A percentile compares a stretch with the other conserved stretches of the same genome.
phyloP scores from a whole-genome alignment of 1,284 basidiomycete genomes.

The Inonotus hispidus region DNA sequence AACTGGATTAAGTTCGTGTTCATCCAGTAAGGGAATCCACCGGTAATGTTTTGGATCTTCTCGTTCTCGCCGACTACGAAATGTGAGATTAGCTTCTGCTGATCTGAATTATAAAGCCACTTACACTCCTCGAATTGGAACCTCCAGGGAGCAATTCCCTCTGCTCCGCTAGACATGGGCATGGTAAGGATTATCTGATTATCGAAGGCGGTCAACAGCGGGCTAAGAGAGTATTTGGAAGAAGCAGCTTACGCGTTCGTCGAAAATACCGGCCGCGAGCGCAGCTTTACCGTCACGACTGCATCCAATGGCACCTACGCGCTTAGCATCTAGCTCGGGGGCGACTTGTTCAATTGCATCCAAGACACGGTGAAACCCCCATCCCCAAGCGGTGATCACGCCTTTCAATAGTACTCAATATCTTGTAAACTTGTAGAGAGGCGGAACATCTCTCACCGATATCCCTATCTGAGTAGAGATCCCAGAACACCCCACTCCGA shows the following conservation, averaged over 20 bases:
- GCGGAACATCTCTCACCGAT: constrained; percentile 4
- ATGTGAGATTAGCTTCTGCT: neutral
- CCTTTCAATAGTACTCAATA: constrained; percentile 16
- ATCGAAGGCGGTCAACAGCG: neutral
- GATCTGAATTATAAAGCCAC: neutral
- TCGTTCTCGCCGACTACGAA: constrained; percentile 20
- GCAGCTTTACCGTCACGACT: constrained; percentile 21
- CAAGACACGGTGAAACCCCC: constrained; percentile 21
- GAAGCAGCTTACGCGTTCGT: constrained; percentile 16
- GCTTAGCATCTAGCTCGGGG: constrained; percentile 20
- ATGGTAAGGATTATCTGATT: constrained; percentile 19
- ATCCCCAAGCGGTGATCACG: constrained; percentile 22
- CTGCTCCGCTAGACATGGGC: constrained; percentile 20
- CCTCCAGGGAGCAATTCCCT: constrained; percentile 20
- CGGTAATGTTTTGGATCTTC: constrained; percentile 20
- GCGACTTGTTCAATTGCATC: constrained; percentile 20
- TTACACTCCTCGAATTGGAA: constrained; percentile 20
- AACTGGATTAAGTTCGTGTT: constrained; percentile 19
- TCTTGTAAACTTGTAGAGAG: neutral
- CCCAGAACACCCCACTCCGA: constrained; percentile 26
- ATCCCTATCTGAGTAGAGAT: constrained; percentile 23
- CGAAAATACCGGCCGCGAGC: constrained; percentile 21
- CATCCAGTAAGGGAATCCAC: constrained; percentile 19
- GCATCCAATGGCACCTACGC: constrained; percentile 21
- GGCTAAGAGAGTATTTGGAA: neutral